Base-by-base conservation (phyloP, 148 eudicot genomes). In the Silene uniflora region DNA sequence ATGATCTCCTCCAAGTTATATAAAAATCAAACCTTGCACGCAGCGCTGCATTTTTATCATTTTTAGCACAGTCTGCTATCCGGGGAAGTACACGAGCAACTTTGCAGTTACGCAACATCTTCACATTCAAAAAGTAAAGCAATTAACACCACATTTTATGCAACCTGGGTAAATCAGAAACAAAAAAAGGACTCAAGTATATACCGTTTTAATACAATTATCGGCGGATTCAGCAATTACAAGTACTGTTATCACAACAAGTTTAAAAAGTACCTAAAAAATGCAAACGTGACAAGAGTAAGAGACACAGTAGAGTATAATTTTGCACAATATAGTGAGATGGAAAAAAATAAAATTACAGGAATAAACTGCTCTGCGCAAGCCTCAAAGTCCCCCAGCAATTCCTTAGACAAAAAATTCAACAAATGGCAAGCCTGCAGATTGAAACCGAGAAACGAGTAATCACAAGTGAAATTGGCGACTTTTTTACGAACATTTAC, bases 31-130 rank as follows among this genome's bases (percentile, higher is more conserved):
- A 92, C 99, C 98, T 92, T 65, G 98, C 94, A 81, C 99, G 97
- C 61, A 95, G 91, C 58, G 87, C 84, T 24, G 98, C 91, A 87
- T 54, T 89, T 62, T 93, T 90, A 77, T 95, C 99, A 87, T 91
- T 88, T 82, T 95, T 95, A 17, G 99, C 97, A 79, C 83, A 83
- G 62, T 95, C 99, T 80, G 93, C 94, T 81, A 95, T 91, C 58
- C 93, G 90, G 70, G 97, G 93, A 73, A 95, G 96, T 73, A 84
- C 84, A 76, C 99, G 97, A 18, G 88, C 76, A 85, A 88, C 99
- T 88, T 95, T 95, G 90, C 99, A 95, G 83, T 95, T 95, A 69
- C 99, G 97, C 85, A 95, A 82, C 97, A 95, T 95, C 99, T 95
- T 79, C 14, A 75, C 75, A 52, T 35, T 58, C 77, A 80, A 72